Evolutionary conservation across 164 flowering plant species (phyloP).

Genomic region (Stephania cephalantha): DNA sequence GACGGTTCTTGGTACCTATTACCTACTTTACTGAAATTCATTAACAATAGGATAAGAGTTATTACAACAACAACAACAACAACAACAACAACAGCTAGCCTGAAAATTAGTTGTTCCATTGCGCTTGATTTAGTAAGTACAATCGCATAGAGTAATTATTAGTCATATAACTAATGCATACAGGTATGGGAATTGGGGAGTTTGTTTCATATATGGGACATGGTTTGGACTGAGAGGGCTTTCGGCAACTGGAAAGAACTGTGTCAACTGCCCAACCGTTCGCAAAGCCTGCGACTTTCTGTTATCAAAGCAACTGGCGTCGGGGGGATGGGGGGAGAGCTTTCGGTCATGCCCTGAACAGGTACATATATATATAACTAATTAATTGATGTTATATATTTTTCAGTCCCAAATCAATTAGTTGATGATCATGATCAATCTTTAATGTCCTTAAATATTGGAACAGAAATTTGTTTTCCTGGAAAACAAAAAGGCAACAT

Average conservation of each 20-base stretch:
- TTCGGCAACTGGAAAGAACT: constrained; percentile 32
- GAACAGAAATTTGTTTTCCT: constrained; percentile 45
- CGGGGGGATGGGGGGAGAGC: constrained; percentile 75
- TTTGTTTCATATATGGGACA: constrained; percentile 55
- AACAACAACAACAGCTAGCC: background rate
- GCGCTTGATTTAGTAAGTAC: too few relatives aligned
- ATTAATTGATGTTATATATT: background rate
- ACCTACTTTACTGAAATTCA: background rate
- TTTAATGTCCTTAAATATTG: background rate
- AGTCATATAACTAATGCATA: background rate
- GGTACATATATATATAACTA: constrained; percentile 19
- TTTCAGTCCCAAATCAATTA: background rate
- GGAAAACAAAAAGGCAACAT: constrained; percentile 34
- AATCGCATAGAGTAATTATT: background rate
- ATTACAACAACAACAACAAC: too few relatives aligned
- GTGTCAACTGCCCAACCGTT: constrained; percentile 27
- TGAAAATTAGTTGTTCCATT: background rate
- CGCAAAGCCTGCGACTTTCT: constrained; percentile 42
- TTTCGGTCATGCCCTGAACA: constrained; percentile 42
- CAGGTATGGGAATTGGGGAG: constrained; percentile 72
- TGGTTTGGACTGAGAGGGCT: constrained; percentile 50
- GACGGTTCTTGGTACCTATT: constrained; percentile 78
- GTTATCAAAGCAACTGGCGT: constrained; percentile 34
- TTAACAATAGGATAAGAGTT: too few relatives aligned
- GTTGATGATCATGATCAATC: background rate